Evolutionary conservation across 1,284 basidiomycete species (phyloP), one percentile per base, ranked within the genome.

Genomic region (Ustilago shanxiensis): DNA sequence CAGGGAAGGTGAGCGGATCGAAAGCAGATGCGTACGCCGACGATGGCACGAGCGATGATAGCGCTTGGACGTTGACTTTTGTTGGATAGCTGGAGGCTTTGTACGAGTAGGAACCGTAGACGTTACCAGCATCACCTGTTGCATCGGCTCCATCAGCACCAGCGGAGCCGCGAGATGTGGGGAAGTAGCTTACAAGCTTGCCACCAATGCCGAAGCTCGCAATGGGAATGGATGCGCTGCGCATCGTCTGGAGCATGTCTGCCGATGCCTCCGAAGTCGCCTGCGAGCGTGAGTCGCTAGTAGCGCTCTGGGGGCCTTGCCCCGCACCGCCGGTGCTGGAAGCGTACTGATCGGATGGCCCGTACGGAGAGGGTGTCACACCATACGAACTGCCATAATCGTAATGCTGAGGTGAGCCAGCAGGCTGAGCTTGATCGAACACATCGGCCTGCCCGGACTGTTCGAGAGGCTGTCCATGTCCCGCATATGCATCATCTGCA

Each of bases 151-250:
- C 67, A 5, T 54, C 60, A 9, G 29, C 35, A 20, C 18, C 52
- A 26, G 64, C 22, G 8, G 59, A 29, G 16, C 63, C 56, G 29
- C 64, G 60, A 24, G 69, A 67, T 3, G 60, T 66, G 14, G 84
- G 81, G 55, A 82, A 80, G 72, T 82, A 82, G 55, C 79, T 80
- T 35, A 83, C 68, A 1, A 86, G 71, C 67, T 83, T 74, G 37
- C 84, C 83, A 22, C 80, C 83, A 26, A 83, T 64, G n/a, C 82
- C 83, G 35, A 86, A 86, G 53, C 70, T 68, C 18, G 70, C 82
- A 39, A 85, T 41, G 3, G 83, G 83, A 24, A 85, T 79, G 5
- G 64, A 71, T 24, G 76, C 76, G n/a, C 59, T 53, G 18, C 71
- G 64, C 35, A 78, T 77, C 16, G 84, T 77, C 52, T 83, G 74